A percentile compares a stretch with the other conserved stretches of the same genome.
These are phyloP conservation scores for Suillus subluteus DNA, from an alignment of 768 basidiomycete genomes.

Conservation along the genomic window DNA sequence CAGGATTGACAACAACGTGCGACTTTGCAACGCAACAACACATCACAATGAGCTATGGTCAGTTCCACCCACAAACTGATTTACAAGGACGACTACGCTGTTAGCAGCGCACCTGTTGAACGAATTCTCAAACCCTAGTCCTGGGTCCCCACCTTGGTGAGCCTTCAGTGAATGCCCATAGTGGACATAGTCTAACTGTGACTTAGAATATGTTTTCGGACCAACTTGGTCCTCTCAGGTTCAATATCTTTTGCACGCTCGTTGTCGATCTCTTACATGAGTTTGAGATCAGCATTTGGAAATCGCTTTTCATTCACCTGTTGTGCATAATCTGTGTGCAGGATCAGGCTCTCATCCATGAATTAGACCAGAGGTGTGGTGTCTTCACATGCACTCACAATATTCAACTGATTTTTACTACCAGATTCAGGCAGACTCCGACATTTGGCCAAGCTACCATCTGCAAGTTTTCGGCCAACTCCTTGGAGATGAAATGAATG, in stretches of 20 bases:
- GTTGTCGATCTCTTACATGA: constrained; percentile 43
- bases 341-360: not conserved
- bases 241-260: constrained; percentile 30
- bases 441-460: constrained; percentile 38
- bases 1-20: constrained; percentile 9
- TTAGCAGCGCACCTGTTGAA: not conserved
- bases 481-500: constrained; percentile 36
- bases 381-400: too few species aligned
- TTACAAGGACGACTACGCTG: not conserved
- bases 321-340: too few species aligned
- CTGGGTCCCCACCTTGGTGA: not conserved
- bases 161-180: too few species aligned
- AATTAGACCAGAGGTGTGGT: not conserved
- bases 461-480: constrained; percentile 31
- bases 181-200: too few species aligned
- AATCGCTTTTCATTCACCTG: constrained; percentile 33
- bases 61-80: not conserved
- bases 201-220: constrained; percentile 40
- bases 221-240: constrained; percentile 17
- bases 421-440: constrained; percentile 9
- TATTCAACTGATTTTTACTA: not conserved
- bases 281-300: constrained; percentile 43
- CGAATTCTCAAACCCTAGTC: not conserved
- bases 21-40: too few species aligned
- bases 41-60: too few species aligned